Conservation (phyloP, 2,329 filamentous ascomycete species). For the Penicillium hesseltinei region DNA sequence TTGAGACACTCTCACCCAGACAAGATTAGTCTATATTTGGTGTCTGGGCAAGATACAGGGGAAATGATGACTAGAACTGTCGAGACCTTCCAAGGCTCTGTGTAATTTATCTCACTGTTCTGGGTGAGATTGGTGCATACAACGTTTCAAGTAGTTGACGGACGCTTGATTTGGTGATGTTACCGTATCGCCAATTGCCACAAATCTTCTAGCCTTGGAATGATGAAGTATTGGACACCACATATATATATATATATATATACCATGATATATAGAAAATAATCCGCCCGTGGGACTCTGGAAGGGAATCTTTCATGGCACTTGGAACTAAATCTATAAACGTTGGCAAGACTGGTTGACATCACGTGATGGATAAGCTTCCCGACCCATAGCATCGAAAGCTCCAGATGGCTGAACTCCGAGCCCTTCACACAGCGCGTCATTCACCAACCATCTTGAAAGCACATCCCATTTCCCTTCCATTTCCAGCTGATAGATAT, state of each 20-base stretch:
- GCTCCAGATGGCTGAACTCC: constrained; percentile 19
- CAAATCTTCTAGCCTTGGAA: background rate
- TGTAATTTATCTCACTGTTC: background rate
- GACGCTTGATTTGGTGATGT: background rate
- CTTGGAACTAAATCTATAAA: background rate
- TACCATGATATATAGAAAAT: background rate
- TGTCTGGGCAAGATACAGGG: background rate
- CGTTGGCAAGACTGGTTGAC: background rate
- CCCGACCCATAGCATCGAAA: constrained; percentile 12
- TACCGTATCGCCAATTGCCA: background rate
- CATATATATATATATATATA: too few species aligned
- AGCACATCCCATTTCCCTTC: background rate
- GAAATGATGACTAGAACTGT: background rate
- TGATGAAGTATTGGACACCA: background rate
- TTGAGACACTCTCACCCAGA: background rate
- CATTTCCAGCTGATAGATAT: background rate
- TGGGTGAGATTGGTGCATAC: background rate
- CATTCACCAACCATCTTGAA: constrained; percentile 10
- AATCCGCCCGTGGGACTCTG: background rate
- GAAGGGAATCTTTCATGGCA: background rate
- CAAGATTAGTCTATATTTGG: background rate
- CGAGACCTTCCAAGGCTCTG: background rate
- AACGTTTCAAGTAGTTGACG: background rate
- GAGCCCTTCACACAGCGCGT: constrained; percentile 16
- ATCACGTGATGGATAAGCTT: constrained; percentile 14